Evolutionary conservation across 2,329 filamentous ascomycete species (phyloP).

Genomic region (Colletotrichum caudatum): DNA sequence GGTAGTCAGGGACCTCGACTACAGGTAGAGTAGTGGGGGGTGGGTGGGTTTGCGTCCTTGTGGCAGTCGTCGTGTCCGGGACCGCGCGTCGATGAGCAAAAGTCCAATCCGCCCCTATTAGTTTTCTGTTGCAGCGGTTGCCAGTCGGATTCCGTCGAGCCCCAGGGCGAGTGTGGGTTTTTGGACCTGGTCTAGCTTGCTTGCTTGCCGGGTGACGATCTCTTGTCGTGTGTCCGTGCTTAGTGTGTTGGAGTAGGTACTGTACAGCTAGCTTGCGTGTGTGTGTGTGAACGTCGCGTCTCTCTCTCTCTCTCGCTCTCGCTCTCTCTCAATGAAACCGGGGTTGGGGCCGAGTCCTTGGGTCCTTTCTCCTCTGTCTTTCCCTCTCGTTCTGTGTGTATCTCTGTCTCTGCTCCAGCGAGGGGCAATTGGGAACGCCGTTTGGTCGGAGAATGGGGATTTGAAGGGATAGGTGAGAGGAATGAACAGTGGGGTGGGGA

Average conservation of each 20-base stretch:
- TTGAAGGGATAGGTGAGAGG: slow-evolving; percentile 19
- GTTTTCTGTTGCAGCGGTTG: slow-evolving; percentile 3
- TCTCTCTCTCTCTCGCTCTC: background rate
- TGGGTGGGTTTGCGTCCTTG: slow-evolving; percentile 9
- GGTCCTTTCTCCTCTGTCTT: background rate
- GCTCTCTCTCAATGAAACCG: slow-evolving; percentile 8
- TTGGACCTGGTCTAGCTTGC: slow-evolving; percentile 5
- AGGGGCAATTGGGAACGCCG: slow-evolving; percentile 20
- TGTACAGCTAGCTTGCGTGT: background rate
- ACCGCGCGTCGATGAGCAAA: slow-evolving; percentile 33
- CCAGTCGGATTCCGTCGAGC: slow-evolving; percentile 7
- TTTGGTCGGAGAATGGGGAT: slow-evolving; percentile 26
- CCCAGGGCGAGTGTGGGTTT: slow-evolving; percentile 10
- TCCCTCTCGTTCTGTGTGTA: background rate
- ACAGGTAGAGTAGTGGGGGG: background rate
- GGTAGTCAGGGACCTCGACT: slow-evolving; percentile 1
- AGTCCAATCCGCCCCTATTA: slow-evolving; percentile 32
- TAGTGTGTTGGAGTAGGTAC: background rate
- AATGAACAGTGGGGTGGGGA: slow-evolving; percentile 32
- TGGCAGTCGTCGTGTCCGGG: slow-evolving; percentile 15
- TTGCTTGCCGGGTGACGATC: slow-evolving; percentile 13
- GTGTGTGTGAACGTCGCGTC: background rate
- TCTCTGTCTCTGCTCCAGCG: slow-evolving; percentile 21
- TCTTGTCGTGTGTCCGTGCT: slow-evolving; percentile 7
- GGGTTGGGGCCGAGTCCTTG: background rate